Conservation (phyloP, 2,329 filamentous ascomycete species). For the Colletotrichum lentis region DNA sequence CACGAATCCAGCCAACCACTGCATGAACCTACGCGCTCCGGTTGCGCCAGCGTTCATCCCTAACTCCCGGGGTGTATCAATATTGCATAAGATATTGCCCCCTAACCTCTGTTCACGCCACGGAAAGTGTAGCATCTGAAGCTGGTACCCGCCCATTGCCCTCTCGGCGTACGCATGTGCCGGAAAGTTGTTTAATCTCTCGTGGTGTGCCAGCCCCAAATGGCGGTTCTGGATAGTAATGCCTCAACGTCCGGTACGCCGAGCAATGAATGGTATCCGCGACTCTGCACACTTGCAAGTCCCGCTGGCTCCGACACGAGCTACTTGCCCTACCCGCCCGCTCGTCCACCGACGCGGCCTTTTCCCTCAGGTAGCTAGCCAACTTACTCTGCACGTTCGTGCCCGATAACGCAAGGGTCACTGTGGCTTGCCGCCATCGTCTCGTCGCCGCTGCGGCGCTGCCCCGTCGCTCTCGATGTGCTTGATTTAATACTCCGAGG, state of each 20-base stretch:
- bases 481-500: neutral
- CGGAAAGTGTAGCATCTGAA: neutral
- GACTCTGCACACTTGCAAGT: conserved; percentile 3
- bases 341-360: conserved; percentile 7
- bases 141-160: neutral
- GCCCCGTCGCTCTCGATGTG: conserved; percentile 10
- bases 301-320: conserved; percentile 19
- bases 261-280: neutral
- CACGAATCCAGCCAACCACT: neutral
- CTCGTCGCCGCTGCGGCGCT: conserved; percentile 1
- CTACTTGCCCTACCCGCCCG: conserved; percentile 12
- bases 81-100: neutral
- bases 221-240: neutral
- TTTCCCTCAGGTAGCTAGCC: conserved; percentile 12
- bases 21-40: neutral
- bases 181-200: no score
- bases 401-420: conserved; percentile 20
- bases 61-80: neutral
- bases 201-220: neutral
- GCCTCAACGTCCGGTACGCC: conserved; percentile 1
- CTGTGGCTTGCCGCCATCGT: conserved; percentile 30
- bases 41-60: neutral
- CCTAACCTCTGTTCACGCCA: neutral
- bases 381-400: conserved; percentile 16
- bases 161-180: neutral